Evolutionary conservation across 2,329 filamentous ascomycete species (phyloP).

Genomic region (Aspergillus pseudoglaucus): DNA sequence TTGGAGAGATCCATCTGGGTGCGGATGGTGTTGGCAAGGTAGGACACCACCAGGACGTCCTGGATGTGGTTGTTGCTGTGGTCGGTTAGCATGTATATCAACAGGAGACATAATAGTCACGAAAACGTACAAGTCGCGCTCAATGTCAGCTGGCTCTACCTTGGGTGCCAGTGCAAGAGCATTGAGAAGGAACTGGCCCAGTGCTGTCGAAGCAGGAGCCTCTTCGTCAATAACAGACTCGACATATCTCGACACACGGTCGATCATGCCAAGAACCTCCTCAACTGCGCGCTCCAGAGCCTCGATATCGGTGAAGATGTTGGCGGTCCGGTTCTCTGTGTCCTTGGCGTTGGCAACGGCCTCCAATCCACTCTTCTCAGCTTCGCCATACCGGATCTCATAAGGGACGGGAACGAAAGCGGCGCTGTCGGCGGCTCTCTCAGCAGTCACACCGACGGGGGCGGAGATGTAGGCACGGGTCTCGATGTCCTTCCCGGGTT

Average conservation of each 20-base stretch:
- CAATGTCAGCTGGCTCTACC: conserved; percentile 82
- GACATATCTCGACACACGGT: conserved; percentile 86
- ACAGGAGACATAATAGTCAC: background rate
- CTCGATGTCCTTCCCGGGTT: conserved; percentile 80
- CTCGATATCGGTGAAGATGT: conserved; percentile 82
- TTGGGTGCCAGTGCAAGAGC: conserved; percentile 89
- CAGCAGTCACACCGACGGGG: conserved; percentile 87
- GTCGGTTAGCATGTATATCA: conserved; percentile 25
- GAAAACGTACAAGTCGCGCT: conserved; percentile 73
- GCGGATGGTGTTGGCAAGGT: conserved; percentile 96
- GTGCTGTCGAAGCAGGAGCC: conserved; percentile 76
- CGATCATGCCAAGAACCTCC: conserved; percentile 81
- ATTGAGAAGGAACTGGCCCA: conserved; percentile 94
- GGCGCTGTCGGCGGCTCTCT: conserved; percentile 91
- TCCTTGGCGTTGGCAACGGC: conserved; percentile 78
- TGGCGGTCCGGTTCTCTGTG: conserved; percentile 64
- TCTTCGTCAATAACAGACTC: conserved; percentile 85
- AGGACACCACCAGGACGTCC: conserved; percentile 95
- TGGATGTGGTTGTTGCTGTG: conserved; percentile 94
- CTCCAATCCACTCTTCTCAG: conserved; percentile 71
- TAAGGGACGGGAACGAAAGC: conserved; percentile 97
- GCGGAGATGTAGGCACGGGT: conserved; percentile 92
- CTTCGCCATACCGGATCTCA: conserved; percentile 82
- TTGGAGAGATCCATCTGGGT: conserved; percentile 98
- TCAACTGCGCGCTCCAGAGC: conserved; percentile 77